These are phyloP conservation scores for Starmerella davenportii DNA, from an alignment of 805 yeast species.

Conservation along the genomic window DNA sequence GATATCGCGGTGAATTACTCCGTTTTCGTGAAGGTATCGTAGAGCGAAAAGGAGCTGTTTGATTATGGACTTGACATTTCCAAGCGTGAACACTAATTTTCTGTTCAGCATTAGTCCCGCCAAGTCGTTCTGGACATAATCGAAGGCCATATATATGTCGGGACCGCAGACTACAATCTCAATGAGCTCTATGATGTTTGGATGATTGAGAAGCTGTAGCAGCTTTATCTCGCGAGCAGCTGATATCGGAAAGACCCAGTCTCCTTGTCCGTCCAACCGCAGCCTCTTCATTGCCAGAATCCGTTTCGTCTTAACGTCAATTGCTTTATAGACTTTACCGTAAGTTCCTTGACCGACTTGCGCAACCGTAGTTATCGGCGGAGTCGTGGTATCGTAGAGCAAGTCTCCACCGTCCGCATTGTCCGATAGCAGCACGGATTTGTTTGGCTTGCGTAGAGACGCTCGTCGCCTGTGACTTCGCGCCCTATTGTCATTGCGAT, in stretches of 20 bases:
- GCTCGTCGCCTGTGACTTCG: not conserved
- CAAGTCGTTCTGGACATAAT: slow-evolving; percentile 83
- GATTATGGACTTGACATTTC: slow-evolving; percentile 66
- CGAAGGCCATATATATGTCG: slow-evolving; percentile 76
- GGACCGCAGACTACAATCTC: slow-evolving; percentile 73
- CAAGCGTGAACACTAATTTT: slow-evolving; percentile 38
- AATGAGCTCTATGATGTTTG: slow-evolving; percentile 57
- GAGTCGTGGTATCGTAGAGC: not conserved
- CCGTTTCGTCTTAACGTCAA: slow-evolving; percentile 45
- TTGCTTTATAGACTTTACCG: slow-evolving; percentile 86
- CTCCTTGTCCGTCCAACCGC: slow-evolving; percentile 71
- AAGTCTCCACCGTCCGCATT: no score
- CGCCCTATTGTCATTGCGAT: not conserved
- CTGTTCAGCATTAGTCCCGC: slow-evolving; percentile 75
- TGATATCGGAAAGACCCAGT: slow-evolving; percentile 81
- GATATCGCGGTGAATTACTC: slow-evolving; percentile 69
- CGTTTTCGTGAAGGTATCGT: slow-evolving; percentile 49
- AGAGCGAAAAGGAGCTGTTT: slow-evolving; percentile 61
- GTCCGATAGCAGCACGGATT: not conserved
- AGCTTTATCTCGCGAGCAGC: slow-evolving; percentile 82
- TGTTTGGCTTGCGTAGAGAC: not conserved
- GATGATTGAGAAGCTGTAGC: slow-evolving; percentile 65
- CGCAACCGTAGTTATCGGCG: slow-evolving; percentile 47
- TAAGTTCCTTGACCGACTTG: slow-evolving; percentile 99
- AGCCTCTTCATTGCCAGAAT: slow-evolving; percentile 75